These are phyloP conservation scores for Sporothrix phasma DNA, from an alignment of 2,329 filamentous ascomycete genomes.

Conservation along the genomic window DNA sequence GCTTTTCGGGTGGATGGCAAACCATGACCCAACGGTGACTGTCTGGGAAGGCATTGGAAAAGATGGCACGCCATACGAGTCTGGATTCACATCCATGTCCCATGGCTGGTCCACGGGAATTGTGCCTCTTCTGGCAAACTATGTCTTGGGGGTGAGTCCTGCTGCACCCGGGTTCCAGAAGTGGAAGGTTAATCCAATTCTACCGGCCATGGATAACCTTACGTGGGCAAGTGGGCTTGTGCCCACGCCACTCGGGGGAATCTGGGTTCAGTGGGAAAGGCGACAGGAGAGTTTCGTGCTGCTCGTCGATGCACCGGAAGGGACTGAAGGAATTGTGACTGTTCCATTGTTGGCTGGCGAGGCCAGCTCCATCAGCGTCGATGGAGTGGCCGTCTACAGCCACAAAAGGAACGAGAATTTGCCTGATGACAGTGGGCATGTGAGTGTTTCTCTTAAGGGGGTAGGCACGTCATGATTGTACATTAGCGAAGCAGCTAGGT, in stretches of 20 bases:
- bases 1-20: conserved; percentile 41
- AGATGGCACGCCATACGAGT: conserved; percentile 35
- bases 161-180: conserved; percentile 33
- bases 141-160: conserved; percentile 38
- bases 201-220: conserved; percentile 25
- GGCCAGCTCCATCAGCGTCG: conserved; percentile 13
- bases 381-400: conserved; percentile 21
- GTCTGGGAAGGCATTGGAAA: conserved; percentile 43
- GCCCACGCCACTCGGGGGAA: conserved; percentile 31
- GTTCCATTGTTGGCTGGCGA: conserved; percentile 18
- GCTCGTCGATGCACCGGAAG: conserved; percentile 25
- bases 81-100: conserved; percentile 37
- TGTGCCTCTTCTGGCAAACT: conserved; percentile 36
- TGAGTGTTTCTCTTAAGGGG: conserved; percentile 15
- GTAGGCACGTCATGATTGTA: conserved; percentile 6
- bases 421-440: conserved; percentile 20
- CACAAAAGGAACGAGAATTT: conserved; percentile 23
- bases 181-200: conserved; percentile 32
- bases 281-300: conserved; percentile 21
- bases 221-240: conserved; percentile 36
- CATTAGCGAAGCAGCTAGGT: conserved; percentile 9
- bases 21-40: conserved; percentile 36
- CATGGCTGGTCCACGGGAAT: conserved; percentile 44
- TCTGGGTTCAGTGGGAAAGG: conserved; percentile 31
- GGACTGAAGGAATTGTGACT: conserved; percentile 24